These are phyloP conservation scores for Discostella stelligera DNA, from an alignment of 352 stramenopile species.

Conservation along the genomic window DNA sequence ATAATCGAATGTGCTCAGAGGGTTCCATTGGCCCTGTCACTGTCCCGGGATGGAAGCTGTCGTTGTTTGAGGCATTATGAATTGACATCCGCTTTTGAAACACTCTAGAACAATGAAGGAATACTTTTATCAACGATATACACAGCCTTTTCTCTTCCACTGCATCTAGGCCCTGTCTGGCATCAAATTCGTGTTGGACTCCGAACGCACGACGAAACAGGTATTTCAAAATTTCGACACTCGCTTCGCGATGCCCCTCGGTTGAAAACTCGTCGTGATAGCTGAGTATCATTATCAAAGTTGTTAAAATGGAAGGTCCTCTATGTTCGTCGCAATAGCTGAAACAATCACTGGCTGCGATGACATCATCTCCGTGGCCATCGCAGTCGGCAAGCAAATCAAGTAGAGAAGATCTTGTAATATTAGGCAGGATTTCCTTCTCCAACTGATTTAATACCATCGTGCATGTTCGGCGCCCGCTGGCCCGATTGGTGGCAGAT, in stretches of 20 bases:
- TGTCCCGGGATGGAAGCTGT: constrained; percentile 8
- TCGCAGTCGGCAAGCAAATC: background rate
- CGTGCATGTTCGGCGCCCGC: constrained; percentile 7
- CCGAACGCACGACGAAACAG: constrained; percentile 21
- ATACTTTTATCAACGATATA: background rate
- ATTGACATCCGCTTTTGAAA: constrained; percentile 32
- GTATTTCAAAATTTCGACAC: constrained; percentile 33
- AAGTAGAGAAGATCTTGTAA: constrained; percentile 2
- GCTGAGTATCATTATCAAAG: constrained; percentile 32
- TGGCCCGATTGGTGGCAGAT: constrained; percentile 1
- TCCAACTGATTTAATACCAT: constrained; percentile 24
- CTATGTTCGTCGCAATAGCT: background rate
- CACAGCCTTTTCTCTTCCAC: constrained; percentile 1
- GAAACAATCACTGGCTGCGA: constrained; percentile 2
- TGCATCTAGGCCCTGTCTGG: background rate
- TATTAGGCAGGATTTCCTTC: constrained; percentile 17
- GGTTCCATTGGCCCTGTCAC: constrained; percentile 24
- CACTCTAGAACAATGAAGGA: constrained; percentile 13
- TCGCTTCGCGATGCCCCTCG: constrained; percentile 49
- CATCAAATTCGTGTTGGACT: background rate
- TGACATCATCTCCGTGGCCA: constrained; percentile 1
- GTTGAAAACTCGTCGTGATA: constrained; percentile 27
- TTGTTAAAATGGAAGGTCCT: background rate
- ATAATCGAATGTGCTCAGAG: constrained; percentile 49
- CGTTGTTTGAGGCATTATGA: background rate